Base-by-base conservation (phyloP, 2,329 filamentous ascomycete genomes). In the Nectriaceae sp. region DNA sequence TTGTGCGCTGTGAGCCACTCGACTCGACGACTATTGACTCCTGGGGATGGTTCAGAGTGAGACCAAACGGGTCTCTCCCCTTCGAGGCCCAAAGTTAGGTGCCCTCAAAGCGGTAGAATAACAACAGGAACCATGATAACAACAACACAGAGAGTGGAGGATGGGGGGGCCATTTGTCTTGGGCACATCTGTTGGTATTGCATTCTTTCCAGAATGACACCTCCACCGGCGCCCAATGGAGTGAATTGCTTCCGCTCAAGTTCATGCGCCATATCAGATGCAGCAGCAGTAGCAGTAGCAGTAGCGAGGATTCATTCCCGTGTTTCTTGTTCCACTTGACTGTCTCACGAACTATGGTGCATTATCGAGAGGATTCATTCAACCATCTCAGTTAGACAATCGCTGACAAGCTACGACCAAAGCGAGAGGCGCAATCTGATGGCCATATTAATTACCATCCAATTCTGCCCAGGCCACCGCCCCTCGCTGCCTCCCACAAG, bases 11-110 rank as follows among this genome's bases (percentile, higher is more conserved):
- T 36, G 46, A 50, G 49, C 56, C 51, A 60, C 48, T 56, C 52
- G 44, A 47, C 46, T 39, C 35, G 40, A 59, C 19, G 31, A 31
- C 44, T 59, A 50, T 29, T 47, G 33, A 36, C 24, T 29, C 24
- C 24, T 6, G n/a, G 46, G 47, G 51, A 49, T 21, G 46, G 52
- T 49, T 55, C 55, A 53, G 55, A 42, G 55, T 60, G 57, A 62
- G 62, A 62, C 59, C 33, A 19, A 54, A 22, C 19, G 37, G 37
- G 19, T n/a, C 15, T n/a, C 19, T 37, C 48, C 56, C 46, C 49
- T 39, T 41, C 42, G 36, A 31, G 39, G n/a, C n/a, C n/a, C n/a
- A 15, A 15, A 15, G 26, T 15, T 8, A 31, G 26, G 26, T 15
- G 26, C 15, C 15, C 26, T 15, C 26, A 31, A 31, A 31, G 26